phyloP scores from a whole-genome alignment of 345 rosid genomes.

The Turritis glabra region DNA sequence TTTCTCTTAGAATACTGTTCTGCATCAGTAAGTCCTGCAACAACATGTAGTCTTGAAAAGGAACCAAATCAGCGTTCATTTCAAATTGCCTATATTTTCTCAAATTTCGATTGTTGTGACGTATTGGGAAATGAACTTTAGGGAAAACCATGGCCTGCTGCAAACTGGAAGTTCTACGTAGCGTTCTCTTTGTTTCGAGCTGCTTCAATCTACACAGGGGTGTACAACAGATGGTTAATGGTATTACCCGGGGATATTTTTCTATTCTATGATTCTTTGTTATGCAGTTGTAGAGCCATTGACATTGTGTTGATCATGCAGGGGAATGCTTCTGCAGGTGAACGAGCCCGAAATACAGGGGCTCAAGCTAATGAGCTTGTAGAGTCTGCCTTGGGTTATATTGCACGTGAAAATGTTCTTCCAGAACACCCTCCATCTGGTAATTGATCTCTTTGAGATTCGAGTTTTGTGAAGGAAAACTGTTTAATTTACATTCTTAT shows the following conservation, averaged over 20 bases:
- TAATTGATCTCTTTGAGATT: conserved; percentile 32
- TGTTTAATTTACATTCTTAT: neutral
- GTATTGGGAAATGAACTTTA: conserved; percentile 35
- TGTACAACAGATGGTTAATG: conserved; percentile 87
- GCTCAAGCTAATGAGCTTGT: conserved; percentile 58
- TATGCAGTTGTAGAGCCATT: conserved; percentile 1
- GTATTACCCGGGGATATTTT: conserved; percentile 42
- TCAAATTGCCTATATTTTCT: neutral
- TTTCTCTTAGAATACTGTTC: conserved; percentile 81
- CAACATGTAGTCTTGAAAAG: neutral
- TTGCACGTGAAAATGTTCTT: conserved; percentile 61
- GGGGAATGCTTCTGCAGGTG: conserved; percentile 98
- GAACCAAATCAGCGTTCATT: neutral
- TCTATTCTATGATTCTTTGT: neutral
- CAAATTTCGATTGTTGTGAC: neutral
- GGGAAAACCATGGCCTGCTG: conserved; percentile 91
- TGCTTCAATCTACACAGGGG: conserved; percentile 77
- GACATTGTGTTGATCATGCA: conserved; percentile 37
- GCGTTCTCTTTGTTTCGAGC: conserved; percentile 90
- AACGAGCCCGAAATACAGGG: conserved; percentile 71
- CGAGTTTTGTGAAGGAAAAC: neutral
- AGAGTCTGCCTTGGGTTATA: conserved; percentile 61
- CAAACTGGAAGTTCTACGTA: conserved; percentile 86
- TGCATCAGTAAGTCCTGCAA: conserved; percentile 64
- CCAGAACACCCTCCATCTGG: conserved; percentile 75